Conservation (phyloP, 805 yeast genomes). For the Candida coleopterorum region DNA sequence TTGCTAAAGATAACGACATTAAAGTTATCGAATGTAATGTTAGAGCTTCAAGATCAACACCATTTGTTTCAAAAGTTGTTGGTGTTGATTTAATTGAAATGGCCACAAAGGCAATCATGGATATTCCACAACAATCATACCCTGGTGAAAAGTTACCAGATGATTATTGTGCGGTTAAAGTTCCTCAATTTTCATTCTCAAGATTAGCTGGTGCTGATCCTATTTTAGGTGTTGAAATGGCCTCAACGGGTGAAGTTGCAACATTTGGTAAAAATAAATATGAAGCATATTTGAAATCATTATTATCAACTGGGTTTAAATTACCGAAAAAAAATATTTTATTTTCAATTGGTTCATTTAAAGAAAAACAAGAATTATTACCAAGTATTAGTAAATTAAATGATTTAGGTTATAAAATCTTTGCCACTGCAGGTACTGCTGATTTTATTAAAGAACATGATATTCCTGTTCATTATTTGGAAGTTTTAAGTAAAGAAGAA, state of each 20-base stretch:
- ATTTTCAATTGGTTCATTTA: slow-evolving; percentile 92
- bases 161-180: slow-evolving; percentile 80
- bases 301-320: slow-evolving; percentile 92
- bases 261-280: slow-evolving; percentile 93
- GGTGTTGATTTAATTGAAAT: slow-evolving; percentile 95
- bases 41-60: slow-evolving; percentile 99
- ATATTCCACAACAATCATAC: slow-evolving; percentile 80
- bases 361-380: slow-evolving; percentile 89
- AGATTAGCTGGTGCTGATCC: slow-evolving; percentile 99
- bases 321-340: slow-evolving; percentile 92
- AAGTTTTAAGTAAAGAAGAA: slow-evolving; percentile 69
- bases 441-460: slow-evolving; percentile 95
- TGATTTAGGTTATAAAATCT: slow-evolving; percentile 82
- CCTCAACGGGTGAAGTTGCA: slow-evolving; percentile 98
- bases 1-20: slow-evolving; percentile 91
- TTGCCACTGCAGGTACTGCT: slow-evolving; percentile 99
- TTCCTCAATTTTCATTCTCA: slow-evolving; percentile 97
- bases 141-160: slow-evolving; percentile 87
- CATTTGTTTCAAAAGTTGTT: slow-evolving; percentile 95
- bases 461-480: slow-evolving; percentile 91
- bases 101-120: slow-evolving; percentile 95
- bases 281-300: slow-evolving; percentile 94
- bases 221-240: slow-evolving; percentile 97
- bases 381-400: slow-evolving; percentile 79
- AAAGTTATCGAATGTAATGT: slow-evolving; percentile 98